Percentiles rank a stretch among this genome's conserved stretches.
phyloP scores from a whole-genome alignment of 2,329 filamentous ascomycete genomes.

The Aspergillus viridinutans region DNA sequence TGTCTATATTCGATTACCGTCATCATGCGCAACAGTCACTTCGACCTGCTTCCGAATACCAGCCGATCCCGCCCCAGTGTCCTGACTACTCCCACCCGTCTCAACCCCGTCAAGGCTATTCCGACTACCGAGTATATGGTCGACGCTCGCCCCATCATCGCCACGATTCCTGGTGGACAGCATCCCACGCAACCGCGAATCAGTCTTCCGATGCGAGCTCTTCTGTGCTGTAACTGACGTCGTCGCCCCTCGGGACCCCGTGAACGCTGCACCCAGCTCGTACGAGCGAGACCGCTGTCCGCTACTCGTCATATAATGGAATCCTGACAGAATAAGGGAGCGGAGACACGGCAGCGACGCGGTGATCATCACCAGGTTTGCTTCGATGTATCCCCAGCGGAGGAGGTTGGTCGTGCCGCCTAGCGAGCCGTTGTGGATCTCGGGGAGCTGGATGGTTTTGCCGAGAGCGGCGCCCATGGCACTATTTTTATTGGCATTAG shows the following conservation, averaged over 20 bases:
- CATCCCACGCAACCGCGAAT: background rate
- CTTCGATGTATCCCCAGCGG: conserved; percentile 28
- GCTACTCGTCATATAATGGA: background rate
- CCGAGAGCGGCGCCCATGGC: conserved; percentile 25
- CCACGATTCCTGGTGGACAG: background rate
- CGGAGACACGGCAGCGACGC: conserved; percentile 28
- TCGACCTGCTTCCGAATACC: background rate
- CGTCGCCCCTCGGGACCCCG: background rate
- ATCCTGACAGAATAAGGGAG: conserved; percentile 11
- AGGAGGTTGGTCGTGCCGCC: conserved; percentile 21
- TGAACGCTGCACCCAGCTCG: background rate
- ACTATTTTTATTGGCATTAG: conserved; percentile 6
- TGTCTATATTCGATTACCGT: too few species aligned
- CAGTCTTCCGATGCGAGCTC: background rate
- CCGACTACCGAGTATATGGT: background rate
- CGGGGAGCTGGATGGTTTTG: conserved; percentile 20
- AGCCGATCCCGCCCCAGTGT: background rate
- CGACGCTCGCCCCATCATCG: background rate
- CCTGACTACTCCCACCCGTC: background rate
- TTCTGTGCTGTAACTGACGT: background rate
- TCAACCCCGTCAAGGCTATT: background rate
- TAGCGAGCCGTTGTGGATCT: conserved; percentile 17
- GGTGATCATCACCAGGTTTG: conserved; percentile 28
- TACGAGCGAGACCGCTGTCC: background rate
- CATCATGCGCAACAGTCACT: background rate